Conservation (phyloP, 495 filamentous ascomycete genomes). For the Podospora pseudopauciseta region DNA sequence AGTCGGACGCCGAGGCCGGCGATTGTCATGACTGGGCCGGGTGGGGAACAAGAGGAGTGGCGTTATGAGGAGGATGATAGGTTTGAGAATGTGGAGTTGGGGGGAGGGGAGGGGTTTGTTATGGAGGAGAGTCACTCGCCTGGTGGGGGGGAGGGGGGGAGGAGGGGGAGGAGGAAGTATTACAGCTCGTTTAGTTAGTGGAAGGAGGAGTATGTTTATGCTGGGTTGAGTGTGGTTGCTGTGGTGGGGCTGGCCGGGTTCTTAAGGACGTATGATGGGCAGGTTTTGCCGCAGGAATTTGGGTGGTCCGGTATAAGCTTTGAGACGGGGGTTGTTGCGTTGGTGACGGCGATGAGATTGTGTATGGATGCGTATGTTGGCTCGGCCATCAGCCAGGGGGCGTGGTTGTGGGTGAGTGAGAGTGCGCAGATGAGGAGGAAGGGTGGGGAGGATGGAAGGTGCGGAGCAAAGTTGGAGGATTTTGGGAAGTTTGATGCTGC, state of each 20-base stretch:
- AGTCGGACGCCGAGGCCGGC: background rate
- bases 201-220: slow-evolving; percentile 35
- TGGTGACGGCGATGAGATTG: slow-evolving; percentile 34
- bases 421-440: slow-evolving; percentile 27
- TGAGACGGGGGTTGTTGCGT: slow-evolving; percentile 33
- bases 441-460: background rate
- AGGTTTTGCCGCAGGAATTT: slow-evolving; percentile 27
- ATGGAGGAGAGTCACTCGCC: background rate
- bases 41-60: background rate
- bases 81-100: slow-evolving; percentile 6
- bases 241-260: slow-evolving; percentile 24
- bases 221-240: slow-evolving; percentile 27
- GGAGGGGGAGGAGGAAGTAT: background rate
- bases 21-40: too few relatives aligned
- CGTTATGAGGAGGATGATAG: background rate
- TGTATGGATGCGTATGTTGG: slow-evolving; percentile 35
- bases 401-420: slow-evolving; percentile 38
- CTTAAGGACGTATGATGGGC: slow-evolving; percentile 29
- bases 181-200: slow-evolving; percentile 31
- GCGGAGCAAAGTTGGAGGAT: slow-evolving; percentile 31
- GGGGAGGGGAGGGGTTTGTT: background rate
- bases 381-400: slow-evolving; percentile 34
- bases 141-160: too few relatives aligned
- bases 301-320: slow-evolving; percentile 23
- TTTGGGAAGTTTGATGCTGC: slow-evolving; percentile 40